Conservation (phyloP, 306 rosid genomes). For the Abrus pulchellus region DNA sequence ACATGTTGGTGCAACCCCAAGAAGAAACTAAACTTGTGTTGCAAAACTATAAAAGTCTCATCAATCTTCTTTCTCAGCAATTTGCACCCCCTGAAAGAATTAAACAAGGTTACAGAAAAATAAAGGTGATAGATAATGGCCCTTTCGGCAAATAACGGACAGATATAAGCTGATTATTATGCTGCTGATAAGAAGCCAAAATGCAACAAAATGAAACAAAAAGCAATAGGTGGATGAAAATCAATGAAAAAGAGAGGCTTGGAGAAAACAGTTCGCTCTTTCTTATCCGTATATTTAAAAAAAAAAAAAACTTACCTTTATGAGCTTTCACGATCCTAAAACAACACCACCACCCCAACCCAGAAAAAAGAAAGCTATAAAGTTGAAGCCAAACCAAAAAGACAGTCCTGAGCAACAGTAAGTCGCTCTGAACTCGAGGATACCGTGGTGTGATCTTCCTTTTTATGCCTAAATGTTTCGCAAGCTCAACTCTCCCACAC, state of each 20-base stretch:
- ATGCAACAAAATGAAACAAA: not conserved
- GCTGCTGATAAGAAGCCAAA: not conserved
- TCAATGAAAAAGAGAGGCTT: not conserved
- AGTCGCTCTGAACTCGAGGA: not conserved
- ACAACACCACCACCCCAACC: not conserved
- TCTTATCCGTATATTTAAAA: no score
- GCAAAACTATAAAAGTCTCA: not conserved
- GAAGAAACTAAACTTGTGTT: conserved; percentile 9
- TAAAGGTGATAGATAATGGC: not conserved
- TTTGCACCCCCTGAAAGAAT: conserved; percentile 38
- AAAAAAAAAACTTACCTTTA: conserved; percentile 1
- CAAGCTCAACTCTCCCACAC: no score
- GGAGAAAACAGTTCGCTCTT: not conserved
- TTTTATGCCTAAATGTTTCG: not conserved
- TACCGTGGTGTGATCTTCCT: no score
- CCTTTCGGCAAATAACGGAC: not conserved
- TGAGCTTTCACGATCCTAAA: not conserved
- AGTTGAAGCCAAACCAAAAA: not conserved
- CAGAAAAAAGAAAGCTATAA: not conserved
- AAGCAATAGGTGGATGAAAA: not conserved
- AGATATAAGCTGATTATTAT: not conserved
- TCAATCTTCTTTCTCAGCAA: not conserved
- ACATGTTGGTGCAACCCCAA: conserved; percentile 51
- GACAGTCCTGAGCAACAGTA: conserved; percentile 1
- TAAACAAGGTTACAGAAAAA: not conserved